Evolutionary conservation across 2,329 filamentous ascomycete genomes (phyloP), one percentile per base, ranked within the genome.

Genomic region (Neofusicoccum cordaticola): DNA sequence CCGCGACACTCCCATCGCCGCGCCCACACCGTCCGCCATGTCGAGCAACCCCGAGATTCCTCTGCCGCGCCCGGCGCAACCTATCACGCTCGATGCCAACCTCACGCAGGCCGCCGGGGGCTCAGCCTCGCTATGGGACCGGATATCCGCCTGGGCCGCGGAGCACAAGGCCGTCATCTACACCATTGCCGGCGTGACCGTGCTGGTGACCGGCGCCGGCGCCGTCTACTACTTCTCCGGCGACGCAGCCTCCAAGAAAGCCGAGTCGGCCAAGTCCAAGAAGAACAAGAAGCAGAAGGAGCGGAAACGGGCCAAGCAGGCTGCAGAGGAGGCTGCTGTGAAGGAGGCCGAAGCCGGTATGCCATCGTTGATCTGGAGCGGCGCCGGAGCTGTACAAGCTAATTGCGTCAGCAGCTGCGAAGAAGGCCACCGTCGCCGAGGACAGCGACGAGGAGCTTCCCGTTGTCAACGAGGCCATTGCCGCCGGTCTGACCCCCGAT

Each of bases 111-210:
- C 83, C 42, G 75, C 80, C 51, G 71, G 79, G 51, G 78, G 80
- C 65, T 85, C 89, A 67, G 86, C 89, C 66, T 90, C 91, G 52
- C 81, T 95, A 64, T 97, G 93, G 93, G 92, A 97, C 78, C 90
- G 93, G 73, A 83, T 97, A 80, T 90, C 93, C 69, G 89, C 84
- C 74, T 99, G 95, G 94, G 93, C 91, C 13, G 91, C 93, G 2
- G 94, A 98, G 77, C 93, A 99, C 82, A 98, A 97, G 83, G 90
- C 92, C 53, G 86, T 94, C 63, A 93, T 96, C 68, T 99, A 97
- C 80, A 97, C 95, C 70, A 92, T 98, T 80, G 95, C 94, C 64
- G 95, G 95, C 73, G 91, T 97, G 66, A 94, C 94, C 62, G 86
- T 97, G 53, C 92, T 97, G 48, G 91, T 96, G 64, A 95, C 92